phyloP scores from a whole-genome alignment of 306 rosid genomes.

The Luffa acutangula region DNA sequence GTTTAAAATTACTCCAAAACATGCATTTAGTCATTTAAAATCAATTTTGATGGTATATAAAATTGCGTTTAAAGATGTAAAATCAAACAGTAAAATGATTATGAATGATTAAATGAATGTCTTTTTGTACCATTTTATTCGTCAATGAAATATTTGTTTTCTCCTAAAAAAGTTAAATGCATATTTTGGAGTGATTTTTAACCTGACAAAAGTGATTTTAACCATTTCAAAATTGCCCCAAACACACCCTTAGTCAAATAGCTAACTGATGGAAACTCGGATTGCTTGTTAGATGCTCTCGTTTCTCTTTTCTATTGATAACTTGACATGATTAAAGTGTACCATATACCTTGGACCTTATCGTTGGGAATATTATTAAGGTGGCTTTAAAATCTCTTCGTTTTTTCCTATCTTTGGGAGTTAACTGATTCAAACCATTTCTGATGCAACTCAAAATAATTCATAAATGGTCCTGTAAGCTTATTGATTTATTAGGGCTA shows the following conservation, averaged over 20 bases:
- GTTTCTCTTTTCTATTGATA: background rate
- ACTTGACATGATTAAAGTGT: background rate
- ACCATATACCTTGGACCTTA: background rate
- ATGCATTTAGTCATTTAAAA: too few species aligned
- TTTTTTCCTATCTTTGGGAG: background rate
- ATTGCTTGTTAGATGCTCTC: background rate
- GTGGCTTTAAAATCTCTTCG: background rate
- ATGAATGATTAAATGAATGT: too few species aligned
- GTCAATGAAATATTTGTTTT: too few species aligned
- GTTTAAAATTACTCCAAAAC: too few species aligned
- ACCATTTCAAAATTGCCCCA: too few species aligned
- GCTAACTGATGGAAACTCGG: conserved; percentile 3
- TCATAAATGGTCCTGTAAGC: background rate
- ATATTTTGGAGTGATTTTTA: too few species aligned
- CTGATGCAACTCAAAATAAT: background rate
- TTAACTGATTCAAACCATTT: background rate
- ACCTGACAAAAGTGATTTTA: too few species aligned
- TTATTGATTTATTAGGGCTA: background rate
- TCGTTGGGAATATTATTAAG: background rate
- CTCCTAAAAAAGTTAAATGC: too few species aligned
- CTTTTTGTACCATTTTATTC: too few species aligned
- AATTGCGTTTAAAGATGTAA: too few species aligned
- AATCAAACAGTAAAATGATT: too few species aligned
- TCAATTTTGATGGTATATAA: too few species aligned
- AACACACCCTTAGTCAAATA: background rate